These are phyloP conservation scores for Earliella scabrosa DNA, from an alignment of 1,284 basidiomycete genomes.

Conservation along the genomic window DNA sequence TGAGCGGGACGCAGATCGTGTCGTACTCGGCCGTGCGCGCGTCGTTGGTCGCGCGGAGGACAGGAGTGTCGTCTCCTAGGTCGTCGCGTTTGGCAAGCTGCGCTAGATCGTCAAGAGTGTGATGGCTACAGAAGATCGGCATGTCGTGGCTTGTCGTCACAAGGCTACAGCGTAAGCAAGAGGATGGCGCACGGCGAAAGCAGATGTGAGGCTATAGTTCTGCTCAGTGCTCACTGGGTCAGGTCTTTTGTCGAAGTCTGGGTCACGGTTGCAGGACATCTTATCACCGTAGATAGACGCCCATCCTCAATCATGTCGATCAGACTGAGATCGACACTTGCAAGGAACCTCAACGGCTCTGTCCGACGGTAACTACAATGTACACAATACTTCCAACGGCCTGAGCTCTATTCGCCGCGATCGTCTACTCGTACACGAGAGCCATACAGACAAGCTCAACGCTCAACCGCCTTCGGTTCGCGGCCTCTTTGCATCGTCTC, in stretches of 20 bases:
- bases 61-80: conserved; percentile 44
- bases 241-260: too few relatives aligned
- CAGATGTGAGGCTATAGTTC: too few relatives aligned
- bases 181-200: background rate
- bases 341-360: background rate
- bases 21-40: conserved; percentile 65
- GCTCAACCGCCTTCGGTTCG: conserved; percentile 31
- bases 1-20: conserved; percentile 80
- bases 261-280: background rate
- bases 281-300: conserved; percentile 12
- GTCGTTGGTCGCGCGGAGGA: conserved; percentile 53
- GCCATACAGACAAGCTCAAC: background rate
- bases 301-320: background rate
- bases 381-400: too few relatives aligned
- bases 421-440: background rate
- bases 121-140: conserved; percentile 38
- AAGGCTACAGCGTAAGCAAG: conserved; percentile 4
- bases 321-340: background rate
- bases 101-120: conserved; percentile 44
- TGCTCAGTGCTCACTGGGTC: too few relatives aligned
- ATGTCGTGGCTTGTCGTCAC: conserved; percentile 28
- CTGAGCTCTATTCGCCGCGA: too few relatives aligned
- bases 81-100: conserved; percentile 23
- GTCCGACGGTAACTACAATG: too few relatives aligned
- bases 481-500: conserved; percentile 34